Base-by-base conservation (phyloP, 2,329 filamentous ascomycete genomes). In the Colletotrichum eremochloae region DNA sequence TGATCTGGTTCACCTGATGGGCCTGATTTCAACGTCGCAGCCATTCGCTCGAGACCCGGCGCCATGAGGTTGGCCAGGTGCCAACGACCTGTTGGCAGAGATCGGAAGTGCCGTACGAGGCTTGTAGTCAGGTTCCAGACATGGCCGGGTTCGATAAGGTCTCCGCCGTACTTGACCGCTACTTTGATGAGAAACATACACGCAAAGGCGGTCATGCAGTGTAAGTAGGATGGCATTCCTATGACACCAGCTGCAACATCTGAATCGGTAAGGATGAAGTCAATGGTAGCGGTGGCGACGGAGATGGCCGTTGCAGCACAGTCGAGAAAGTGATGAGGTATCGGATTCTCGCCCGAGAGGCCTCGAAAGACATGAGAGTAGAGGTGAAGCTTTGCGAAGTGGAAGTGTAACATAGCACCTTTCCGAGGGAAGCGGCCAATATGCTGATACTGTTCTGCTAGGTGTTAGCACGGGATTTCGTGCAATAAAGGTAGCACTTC, bases 171-270 rank as follows among this genome's bases (percentile, higher is more conserved):
- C 38, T 84, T 85, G 33, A 82, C 80, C 1, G 84, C 81, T 1
- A 87, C 79, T 72, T 87, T 86, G 46, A 86, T 81, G 1, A 88
- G 80, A 71, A 88, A 88, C 75, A 87, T 85, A 75, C 84, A 87
- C 1, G 86, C 85, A 69, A 88, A 88, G 0, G 84, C 85, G 0
- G 85, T 86, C 86, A 88, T 88, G 56, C 84, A 85, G 68, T 86
- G 84, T 55, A 87, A 81, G 62, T 87, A 88, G 4, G 85, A 84
- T 1, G 86, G 86, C 77, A 88, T 85, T 1, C 86, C 84, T 74
- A 75, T 76, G 9, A 82, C 80, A 0, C 81, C 81, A 12, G 80
- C 79, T 2, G 82, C 80, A 5, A 87, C 80, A 42, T 85, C 83
- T 0, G 79, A 76, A 42, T 86, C 84, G 0, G 78, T 81, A 5